Percentiles rank a stretch among this genome's conserved stretches.
phyloP scores from a whole-genome alignment of 148 eudicot genomes.

The Chenopodium suecicum region DNA sequence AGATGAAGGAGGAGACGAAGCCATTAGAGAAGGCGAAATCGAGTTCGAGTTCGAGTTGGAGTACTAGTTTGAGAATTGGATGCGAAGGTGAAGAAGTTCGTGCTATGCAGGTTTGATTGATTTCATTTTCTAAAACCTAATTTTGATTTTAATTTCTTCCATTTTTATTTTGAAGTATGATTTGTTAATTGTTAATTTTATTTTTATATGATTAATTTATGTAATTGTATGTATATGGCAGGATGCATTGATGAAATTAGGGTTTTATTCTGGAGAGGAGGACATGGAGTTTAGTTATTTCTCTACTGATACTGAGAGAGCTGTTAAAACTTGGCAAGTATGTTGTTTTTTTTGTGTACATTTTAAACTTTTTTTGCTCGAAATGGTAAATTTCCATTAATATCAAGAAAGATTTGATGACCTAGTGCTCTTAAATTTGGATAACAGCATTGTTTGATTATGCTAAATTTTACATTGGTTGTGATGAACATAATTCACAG shows the following conservation, averaged over 20 bases:
- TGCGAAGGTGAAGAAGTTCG: slow-evolving; percentile 78
- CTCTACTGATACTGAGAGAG: slow-evolving; percentile 76
- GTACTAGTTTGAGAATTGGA: slow-evolving; percentile 22
- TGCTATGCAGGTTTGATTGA: slow-evolving; percentile 55
- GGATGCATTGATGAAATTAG: slow-evolving; percentile 80
- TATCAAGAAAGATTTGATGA: background rate
- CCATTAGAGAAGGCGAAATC: slow-evolving; percentile 4
- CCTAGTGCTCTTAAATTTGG: background rate
- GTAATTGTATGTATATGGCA: slow-evolving; percentile 19
- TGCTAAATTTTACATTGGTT: background rate
- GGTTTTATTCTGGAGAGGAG: slow-evolving; percentile 94
- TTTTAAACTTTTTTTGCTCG: background rate
- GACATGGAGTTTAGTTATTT: slow-evolving; percentile 83
- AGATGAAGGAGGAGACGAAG: slow-evolving; percentile 19
- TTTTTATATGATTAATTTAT: too few relatives aligned
- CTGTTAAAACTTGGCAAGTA: slow-evolving; percentile 99
- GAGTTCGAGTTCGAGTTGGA: slow-evolving; percentile 24
- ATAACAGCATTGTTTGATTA: background rate
- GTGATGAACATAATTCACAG: slow-evolving; percentile 48
- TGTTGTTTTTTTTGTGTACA: slow-evolving; percentile 24
- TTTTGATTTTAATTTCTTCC: background rate
- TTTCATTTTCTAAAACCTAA: background rate
- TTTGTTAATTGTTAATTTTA: background rate
- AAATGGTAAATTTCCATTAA: background rate
- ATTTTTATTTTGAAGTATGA: background rate